phyloP scores from a whole-genome alignment of 805 yeast species.

The Cyberlindnera maritima region DNA sequence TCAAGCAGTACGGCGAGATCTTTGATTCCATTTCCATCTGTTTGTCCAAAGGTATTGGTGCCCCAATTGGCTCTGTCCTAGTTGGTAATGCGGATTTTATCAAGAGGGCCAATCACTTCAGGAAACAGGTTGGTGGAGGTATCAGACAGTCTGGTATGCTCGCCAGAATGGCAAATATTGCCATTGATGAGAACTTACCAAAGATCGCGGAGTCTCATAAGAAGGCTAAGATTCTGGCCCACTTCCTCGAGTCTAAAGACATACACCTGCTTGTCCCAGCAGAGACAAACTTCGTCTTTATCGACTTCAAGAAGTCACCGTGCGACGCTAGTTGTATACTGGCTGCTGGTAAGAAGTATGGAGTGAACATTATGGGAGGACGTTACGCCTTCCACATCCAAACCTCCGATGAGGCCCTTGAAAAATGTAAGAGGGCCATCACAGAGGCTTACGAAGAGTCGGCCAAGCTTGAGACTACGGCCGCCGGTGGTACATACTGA shows the following conservation, averaged over 20 bases:
- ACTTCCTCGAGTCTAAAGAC: constrained; percentile 50
- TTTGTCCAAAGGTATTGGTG: constrained; percentile 86
- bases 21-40: constrained; percentile 92
- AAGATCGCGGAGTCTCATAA: constrained; percentile 46
- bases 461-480: constrained; percentile 2
- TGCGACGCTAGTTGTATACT: constrained; percentile 55
- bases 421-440: constrained; percentile 53
- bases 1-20: constrained; percentile 66
- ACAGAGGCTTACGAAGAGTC: constrained; percentile 47
- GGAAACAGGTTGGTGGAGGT: constrained; percentile 93
- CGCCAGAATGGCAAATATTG: constrained; percentile 75
- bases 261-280: constrained; percentile 69
- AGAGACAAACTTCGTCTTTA: constrained; percentile 79
- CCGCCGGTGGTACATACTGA: constrained; percentile 1
- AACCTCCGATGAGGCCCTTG: constrained; percentile 41
- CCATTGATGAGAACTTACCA: constrained; percentile 67
- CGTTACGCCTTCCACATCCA: constrained; percentile 12
- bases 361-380: constrained; percentile 37
- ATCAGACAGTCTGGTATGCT: constrained; percentile 85
- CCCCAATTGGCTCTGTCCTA: constrained; percentile 87
- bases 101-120: constrained; percentile 75
- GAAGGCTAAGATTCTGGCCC: constrained; percentile 49
- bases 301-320: constrained; percentile 49
- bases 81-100: constrained; percentile 65
- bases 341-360: constrained; percentile 54